Conservation (phyloP, 306 rosid genomes). For the Crotalaria pallida region DNA sequence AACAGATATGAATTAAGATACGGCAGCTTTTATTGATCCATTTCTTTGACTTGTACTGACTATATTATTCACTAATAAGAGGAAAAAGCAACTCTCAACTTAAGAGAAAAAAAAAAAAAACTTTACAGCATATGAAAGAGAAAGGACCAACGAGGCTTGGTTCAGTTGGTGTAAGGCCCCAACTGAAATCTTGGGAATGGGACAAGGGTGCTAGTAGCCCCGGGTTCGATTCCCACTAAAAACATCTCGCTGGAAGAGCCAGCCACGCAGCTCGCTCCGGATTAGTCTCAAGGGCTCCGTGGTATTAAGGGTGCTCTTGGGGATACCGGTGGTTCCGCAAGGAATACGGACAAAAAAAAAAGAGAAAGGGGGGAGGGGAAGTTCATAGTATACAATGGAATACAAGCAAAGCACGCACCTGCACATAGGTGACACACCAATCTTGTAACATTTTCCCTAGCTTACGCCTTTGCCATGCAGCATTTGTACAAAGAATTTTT, state of each 20-base stretch:
- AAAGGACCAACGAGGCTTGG: too few species aligned
- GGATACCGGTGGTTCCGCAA: too few species aligned
- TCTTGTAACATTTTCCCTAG: conserved; percentile 93
- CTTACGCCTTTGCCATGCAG: conserved; percentile 99
- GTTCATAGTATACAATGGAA: neutral
- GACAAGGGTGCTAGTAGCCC: too few species aligned
- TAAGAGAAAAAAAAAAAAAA: neutral
- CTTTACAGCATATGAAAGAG: neutral
- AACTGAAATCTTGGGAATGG: too few species aligned
- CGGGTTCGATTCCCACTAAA: too few species aligned
- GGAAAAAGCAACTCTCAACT: neutral
- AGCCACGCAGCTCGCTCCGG: too few species aligned
- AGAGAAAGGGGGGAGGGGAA: neutral
- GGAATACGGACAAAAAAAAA: too few species aligned
- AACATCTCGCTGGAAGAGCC: too few species aligned
- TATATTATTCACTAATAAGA: neutral
- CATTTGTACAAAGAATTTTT: conserved; percentile 81
- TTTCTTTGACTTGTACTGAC: neutral
- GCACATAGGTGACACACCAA: conserved; percentile 81
- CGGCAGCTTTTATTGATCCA: neutral
- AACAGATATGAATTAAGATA: neutral
- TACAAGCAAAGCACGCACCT: conserved; percentile 49
- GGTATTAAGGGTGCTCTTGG: too few species aligned
- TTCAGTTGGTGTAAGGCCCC: too few species aligned
- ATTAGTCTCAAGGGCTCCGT: too few species aligned